These are phyloP conservation scores for Akanthomyces muscarius DNA, from an alignment of 2,329 filamentous ascomycete species.

Conservation along the genomic window DNA sequence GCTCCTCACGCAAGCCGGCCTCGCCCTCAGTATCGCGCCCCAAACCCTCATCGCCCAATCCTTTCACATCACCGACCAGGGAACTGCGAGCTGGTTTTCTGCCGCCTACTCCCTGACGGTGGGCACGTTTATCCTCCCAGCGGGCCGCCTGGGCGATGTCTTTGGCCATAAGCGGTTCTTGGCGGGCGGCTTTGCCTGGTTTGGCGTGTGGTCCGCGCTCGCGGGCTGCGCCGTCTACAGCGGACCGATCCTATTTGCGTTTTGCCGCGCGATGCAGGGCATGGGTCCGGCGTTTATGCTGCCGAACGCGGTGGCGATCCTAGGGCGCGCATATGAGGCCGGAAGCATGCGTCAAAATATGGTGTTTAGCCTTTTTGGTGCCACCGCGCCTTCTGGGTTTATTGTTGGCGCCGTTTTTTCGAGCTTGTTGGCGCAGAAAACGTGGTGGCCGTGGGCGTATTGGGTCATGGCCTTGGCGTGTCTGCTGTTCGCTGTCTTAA, in stretches of 20 bases:
- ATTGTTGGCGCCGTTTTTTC: slow-evolving; percentile 28
- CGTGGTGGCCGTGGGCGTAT: slow-evolving; percentile 42
- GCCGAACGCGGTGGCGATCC: slow-evolving; percentile 53
- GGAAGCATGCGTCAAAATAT: slow-evolving; percentile 32
- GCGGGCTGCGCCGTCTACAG: slow-evolving; percentile 36
- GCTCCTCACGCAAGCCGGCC: slow-evolving; percentile 23
- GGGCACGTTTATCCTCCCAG: slow-evolving; percentile 51
- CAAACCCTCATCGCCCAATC: slow-evolving; percentile 41
- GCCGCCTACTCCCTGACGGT: slow-evolving; percentile 50
- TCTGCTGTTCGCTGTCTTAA: slow-evolving; percentile 26
- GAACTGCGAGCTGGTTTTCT: slow-evolving; percentile 47
- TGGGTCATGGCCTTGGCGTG: slow-evolving; percentile 34
- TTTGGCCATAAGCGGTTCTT: slow-evolving; percentile 51
- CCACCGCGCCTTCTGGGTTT: slow-evolving; percentile 30
- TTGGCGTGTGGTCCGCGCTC: slow-evolving; percentile 43
- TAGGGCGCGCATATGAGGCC: slow-evolving; percentile 47
- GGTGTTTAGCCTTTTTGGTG: slow-evolving; percentile 34
- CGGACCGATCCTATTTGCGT: slow-evolving; percentile 40
- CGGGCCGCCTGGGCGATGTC: slow-evolving; percentile 49
- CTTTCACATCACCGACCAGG: slow-evolving; percentile 38
- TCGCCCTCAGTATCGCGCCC: slow-evolving; percentile 22
- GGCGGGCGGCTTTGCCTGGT: slow-evolving; percentile 47
- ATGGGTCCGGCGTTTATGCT: slow-evolving; percentile 52
- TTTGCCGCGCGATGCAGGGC: slow-evolving; percentile 47
- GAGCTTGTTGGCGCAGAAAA: slow-evolving; percentile 26